Conservation (phyloP, 768 basidiomycete genomes). For the Tulasnella calospora region DNA sequence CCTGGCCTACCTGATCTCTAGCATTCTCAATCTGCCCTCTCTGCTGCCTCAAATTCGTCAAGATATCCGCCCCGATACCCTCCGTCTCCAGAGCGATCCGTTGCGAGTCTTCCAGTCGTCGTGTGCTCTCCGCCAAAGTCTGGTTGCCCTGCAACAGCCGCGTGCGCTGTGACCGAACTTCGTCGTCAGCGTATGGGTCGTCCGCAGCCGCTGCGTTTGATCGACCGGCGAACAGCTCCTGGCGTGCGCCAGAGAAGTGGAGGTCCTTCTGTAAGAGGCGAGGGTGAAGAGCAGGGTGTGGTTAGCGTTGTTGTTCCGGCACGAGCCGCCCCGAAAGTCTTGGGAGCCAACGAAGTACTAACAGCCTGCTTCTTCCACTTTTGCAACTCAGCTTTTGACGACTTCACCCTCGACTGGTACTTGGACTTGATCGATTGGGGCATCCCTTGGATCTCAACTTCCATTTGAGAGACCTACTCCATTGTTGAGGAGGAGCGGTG, state of each 20-base stretch:
- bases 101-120: constrained; percentile 83
- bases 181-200: constrained; percentile 59
- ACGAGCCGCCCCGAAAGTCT: background rate
- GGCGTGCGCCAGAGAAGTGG: constrained; percentile 61
- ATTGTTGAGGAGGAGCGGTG: background rate
- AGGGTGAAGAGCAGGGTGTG: background rate
- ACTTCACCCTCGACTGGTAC: constrained; percentile 69
- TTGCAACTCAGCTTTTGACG: constrained; percentile 68
- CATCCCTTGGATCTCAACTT: constrained; percentile 94
- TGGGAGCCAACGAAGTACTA: constrained; percentile 27
- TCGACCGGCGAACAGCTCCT: constrained; percentile 50
- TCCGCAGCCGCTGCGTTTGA: constrained; percentile 55
- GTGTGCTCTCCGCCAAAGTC: constrained; percentile 75
- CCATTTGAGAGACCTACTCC: constrained; percentile 92
- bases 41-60: constrained; percentile 77
- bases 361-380: constrained; percentile 68
- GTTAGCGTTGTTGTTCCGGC: background rate
- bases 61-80: constrained; percentile 87
- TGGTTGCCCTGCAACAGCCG: constrained; percentile 74
- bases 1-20: constrained; percentile 16
- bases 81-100: constrained; percentile 94
- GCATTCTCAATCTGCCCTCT: constrained; percentile 83
- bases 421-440: constrained; percentile 75
- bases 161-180: constrained; percentile 62
- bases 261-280: constrained; percentile 51